phyloP scores from a whole-genome alignment of 352 stramenopile genomes.

The Globisporangium acanthophoron region DNA sequence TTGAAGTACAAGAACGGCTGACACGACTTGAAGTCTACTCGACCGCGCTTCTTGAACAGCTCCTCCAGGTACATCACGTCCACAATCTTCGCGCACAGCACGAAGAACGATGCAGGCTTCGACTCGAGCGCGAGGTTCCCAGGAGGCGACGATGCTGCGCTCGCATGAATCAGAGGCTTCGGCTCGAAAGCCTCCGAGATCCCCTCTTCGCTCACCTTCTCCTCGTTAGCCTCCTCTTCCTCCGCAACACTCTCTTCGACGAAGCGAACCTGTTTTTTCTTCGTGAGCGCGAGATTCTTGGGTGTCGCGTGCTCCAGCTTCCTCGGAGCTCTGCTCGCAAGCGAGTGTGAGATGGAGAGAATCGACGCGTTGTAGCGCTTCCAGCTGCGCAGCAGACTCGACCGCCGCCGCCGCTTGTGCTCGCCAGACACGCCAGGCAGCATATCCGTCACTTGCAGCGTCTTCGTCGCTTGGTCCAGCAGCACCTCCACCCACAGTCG shows the following conservation, averaged over 20 bases:
- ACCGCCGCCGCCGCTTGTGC: conserved; percentile 54
- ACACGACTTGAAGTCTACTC: conserved; percentile 35
- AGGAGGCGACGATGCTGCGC: not conserved
- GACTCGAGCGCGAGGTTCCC: not conserved
- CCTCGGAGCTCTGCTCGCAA: conserved; percentile 16
- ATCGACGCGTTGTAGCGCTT: conserved; percentile 74
- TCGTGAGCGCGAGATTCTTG: conserved; percentile 4
- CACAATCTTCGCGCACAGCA: conserved; percentile 42
- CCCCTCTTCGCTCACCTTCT: not conserved
- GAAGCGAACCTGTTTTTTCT: conserved; percentile 72
- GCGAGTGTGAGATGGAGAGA: conserved; percentile 51
- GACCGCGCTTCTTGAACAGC: conserved; percentile 39
- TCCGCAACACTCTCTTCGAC: conserved; percentile 11
- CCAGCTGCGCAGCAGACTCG: conserved; percentile 72
- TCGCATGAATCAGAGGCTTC: not conserved
- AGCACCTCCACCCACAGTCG: conserved; percentile 74
- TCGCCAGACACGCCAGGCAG: conserved; percentile 66
- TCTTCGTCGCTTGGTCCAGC: conserved; percentile 78
- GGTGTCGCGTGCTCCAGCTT: not conserved
- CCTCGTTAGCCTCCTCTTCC: conserved; percentile 17
- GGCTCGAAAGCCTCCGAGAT: not conserved
- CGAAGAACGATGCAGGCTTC: conserved; percentile 3
- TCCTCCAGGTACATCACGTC: conserved; percentile 47
- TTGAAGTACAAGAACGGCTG: conserved; percentile 47
- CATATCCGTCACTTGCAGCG: conserved; percentile 74